Evolutionary conservation across 2,329 filamentous ascomycete genomes (phyloP).

Genomic region (Xylaria sp.): DNA sequence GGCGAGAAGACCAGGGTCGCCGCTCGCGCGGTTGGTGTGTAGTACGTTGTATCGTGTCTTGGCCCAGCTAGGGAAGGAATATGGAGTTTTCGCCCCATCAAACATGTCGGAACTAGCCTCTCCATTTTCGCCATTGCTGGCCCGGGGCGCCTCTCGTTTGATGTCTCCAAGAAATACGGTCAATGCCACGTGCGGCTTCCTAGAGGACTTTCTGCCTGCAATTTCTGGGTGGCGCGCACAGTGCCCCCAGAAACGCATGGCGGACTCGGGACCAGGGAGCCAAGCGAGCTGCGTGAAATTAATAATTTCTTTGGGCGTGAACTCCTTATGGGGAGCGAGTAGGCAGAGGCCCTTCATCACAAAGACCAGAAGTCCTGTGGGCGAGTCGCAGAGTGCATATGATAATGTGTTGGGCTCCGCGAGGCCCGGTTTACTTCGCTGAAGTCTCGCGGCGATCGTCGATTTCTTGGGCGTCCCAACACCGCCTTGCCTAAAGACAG

Average conservation of each 20-base stretch:
- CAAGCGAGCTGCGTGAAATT: constrained; percentile 71
- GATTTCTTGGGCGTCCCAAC: constrained; percentile 36
- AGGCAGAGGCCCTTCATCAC: constrained; percentile 61
- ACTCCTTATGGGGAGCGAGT: constrained; percentile 54
- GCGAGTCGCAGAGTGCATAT: constrained; percentile 72
- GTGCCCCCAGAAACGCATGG: constrained; percentile 66
- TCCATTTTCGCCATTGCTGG: constrained; percentile 36
- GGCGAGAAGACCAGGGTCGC: constrained; percentile 58
- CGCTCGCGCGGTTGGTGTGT: constrained; percentile 54
- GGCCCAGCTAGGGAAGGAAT: constrained; percentile 63
- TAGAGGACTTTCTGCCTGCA: constrained; percentile 39
- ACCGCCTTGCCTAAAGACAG: constrained; percentile 51
- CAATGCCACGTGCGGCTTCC: constrained; percentile 57
- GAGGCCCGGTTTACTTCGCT: constrained; percentile 49
- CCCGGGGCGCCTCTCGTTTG: not conserved
- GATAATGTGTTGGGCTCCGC: constrained; percentile 66
- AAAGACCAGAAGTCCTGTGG: constrained; percentile 67
- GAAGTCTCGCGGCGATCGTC: constrained; percentile 42
- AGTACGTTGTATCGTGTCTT: constrained; percentile 58
- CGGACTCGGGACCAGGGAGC: constrained; percentile 73
- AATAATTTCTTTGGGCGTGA: constrained; percentile 66
- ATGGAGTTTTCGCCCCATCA: constrained; percentile 44
- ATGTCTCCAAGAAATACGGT: constrained; percentile 60
- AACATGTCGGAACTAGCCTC: constrained; percentile 31
- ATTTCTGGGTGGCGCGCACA: constrained; percentile 54